Conservation (phyloP, 768 basidiomycete species). For the Lyophyllum semitale region DNA sequence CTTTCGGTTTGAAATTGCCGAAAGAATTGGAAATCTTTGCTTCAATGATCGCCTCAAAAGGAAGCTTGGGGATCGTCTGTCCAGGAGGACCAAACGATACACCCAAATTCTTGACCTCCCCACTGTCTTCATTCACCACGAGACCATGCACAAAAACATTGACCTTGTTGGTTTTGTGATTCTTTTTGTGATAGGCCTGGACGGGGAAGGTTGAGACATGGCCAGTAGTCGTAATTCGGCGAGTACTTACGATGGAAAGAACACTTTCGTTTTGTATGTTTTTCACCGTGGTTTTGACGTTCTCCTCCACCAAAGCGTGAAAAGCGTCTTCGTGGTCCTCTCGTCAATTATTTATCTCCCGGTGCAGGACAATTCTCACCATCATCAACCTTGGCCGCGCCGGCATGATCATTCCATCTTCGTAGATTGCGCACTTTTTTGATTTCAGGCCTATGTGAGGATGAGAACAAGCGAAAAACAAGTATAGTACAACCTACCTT, state of each 20-base stretch:
- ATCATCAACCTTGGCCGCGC: slow-evolving; percentile 6
- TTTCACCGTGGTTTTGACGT: slow-evolving; percentile 45
- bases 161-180: slow-evolving; percentile 18
- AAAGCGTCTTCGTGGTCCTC: slow-evolving; percentile 29
- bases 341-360: not conserved
- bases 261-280: slow-evolving; percentile 40
- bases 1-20: slow-evolving; percentile 17
- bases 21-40: slow-evolving; percentile 24
- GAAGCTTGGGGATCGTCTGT: slow-evolving; percentile 31
- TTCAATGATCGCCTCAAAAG: slow-evolving; percentile 30
- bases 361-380: slow-evolving; percentile 2
- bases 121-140: slow-evolving; percentile 54
- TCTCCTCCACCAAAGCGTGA: slow-evolving; percentile 48
- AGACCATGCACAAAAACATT: slow-evolving; percentile 56
- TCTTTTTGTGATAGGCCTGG: slow-evolving; percentile 13
- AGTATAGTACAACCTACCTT: slow-evolving; percentile 21
- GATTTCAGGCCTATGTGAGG: slow-evolving; percentile 31
- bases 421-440: slow-evolving; percentile 33
- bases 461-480: not conserved
- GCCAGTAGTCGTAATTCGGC: not conserved
- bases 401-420: slow-evolving; percentile 22
- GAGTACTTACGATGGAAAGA: slow-evolving; percentile 27
- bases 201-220: slow-evolving; percentile 6
- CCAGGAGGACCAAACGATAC: slow-evolving; percentile 44
- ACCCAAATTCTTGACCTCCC: slow-evolving; percentile 48